Conservation (phyloP, 208 protist species). For the Leishmania aethiopica region DNA sequence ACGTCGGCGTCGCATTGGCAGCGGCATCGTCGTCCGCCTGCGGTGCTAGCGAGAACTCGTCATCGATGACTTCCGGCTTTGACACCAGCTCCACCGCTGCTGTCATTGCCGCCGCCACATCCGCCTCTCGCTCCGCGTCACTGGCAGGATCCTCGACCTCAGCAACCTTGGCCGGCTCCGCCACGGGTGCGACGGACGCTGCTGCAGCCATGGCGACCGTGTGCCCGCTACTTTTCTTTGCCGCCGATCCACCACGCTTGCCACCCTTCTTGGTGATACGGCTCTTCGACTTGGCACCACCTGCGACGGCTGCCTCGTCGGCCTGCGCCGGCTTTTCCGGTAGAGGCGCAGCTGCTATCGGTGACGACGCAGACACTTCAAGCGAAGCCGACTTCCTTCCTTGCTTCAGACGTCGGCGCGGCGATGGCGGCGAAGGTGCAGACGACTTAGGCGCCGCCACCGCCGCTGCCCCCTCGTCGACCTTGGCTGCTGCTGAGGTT, state of each 20-base stretch:
- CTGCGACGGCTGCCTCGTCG: neutral
- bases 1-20: neutral
- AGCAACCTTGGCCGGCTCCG: neutral
- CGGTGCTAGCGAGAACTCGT: neutral
- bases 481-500: neutral
- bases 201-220: neutral
- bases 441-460: neutral
- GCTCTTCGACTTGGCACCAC: neutral
- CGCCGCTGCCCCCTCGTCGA: neutral
- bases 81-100: neutral
- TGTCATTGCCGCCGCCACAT: constrained; percentile 15
- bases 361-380: neutral
- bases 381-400: neutral
- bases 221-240: neutral
- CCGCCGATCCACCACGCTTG: neutral
- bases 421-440: neutral
- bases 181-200: neutral
- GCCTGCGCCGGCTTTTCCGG: neutral
- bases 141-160: neutral
- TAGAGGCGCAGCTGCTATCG: neutral
- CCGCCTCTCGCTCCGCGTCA: neutral
- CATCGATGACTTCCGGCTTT: constrained; percentile 5
- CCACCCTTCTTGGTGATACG: constrained; percentile 1
- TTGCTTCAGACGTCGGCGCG: neutral
- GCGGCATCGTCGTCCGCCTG: neutral